Conservation (phyloP, 2,329 filamentous ascomycete species). For the Diaporthe capsici region DNA sequence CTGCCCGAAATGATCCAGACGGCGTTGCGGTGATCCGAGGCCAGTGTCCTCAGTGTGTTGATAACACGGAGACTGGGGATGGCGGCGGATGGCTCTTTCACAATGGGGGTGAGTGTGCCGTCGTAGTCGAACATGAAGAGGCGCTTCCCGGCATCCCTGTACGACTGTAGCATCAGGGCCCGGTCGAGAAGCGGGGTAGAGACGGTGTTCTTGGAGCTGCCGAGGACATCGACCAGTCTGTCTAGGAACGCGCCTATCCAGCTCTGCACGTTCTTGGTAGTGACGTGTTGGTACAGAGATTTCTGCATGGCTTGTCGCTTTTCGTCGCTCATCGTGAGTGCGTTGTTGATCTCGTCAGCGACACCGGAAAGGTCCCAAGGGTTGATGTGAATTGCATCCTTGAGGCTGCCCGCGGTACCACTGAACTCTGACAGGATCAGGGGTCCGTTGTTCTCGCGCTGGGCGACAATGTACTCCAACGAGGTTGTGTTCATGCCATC, state of each 20-base stretch:
- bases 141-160: conserved; percentile 81
- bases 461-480: conserved; percentile 93
- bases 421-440: conserved; percentile 97
- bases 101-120: conserved; percentile 95
- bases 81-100: conserved; percentile 89
- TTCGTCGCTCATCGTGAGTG: conserved; percentile 80
- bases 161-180: conserved; percentile 78
- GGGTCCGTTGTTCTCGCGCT: conserved; percentile 87
- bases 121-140: conserved; percentile 99
- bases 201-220: conserved; percentile 80
- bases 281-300: conserved; percentile 86
- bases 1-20: conserved; percentile 99
- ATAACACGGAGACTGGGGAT: conserved; percentile 89
- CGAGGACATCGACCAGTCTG: conserved; percentile 84
- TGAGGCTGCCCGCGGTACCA: conserved; percentile 88
- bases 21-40: conserved; percentile 83
- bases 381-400: conserved; percentile 94
- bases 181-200: conserved; percentile 88
- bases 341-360: conserved; percentile 84
- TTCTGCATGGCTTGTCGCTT: conserved; percentile 78
- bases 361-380: conserved; percentile 93
- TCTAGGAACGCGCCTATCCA: conserved; percentile 88
- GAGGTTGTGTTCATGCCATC: conserved; percentile 99
- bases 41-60: conserved; percentile 82
- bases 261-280: conserved; percentile 85